Evolutionary conservation across 2,329 filamentous ascomycete species (phyloP).

Genomic region (Eurotiales sp.): DNA sequence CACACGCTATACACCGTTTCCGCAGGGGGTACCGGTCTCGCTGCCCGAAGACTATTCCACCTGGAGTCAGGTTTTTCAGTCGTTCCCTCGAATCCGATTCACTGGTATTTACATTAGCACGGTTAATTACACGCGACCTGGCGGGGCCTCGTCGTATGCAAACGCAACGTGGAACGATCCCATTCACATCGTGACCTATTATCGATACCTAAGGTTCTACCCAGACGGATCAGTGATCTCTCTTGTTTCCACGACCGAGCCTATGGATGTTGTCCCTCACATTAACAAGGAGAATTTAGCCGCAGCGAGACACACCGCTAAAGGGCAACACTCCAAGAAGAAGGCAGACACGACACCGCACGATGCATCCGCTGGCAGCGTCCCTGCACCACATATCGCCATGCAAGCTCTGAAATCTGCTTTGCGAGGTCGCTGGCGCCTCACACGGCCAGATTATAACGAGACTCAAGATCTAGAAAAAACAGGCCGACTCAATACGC

Average conservation of each 20-base stretch:
- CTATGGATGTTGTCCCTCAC: constrained; percentile 80
- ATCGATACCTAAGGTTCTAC: constrained; percentile 93
- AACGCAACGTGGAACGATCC: constrained; percentile 74
- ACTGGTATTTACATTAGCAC: constrained; percentile 96
- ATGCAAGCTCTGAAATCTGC: constrained; percentile 65
- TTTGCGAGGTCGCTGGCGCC: constrained; percentile 61
- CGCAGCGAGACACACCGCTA: constrained; percentile 27
- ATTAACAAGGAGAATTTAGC: constrained; percentile 67
- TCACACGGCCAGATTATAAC: constrained; percentile 49
- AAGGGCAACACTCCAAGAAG: constrained; percentile 37
- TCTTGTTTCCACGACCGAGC: constrained; percentile 75
- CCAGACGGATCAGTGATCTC: constrained; percentile 81
- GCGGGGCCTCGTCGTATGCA: constrained; percentile 63
- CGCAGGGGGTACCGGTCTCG: constrained; percentile 23
- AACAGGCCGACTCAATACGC: constrained; percentile 44
- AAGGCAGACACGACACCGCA: constrained; percentile 38
- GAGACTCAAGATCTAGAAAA: constrained; percentile 21
- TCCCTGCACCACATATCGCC: constrained; percentile 34
- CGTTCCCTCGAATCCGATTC: constrained; percentile 82
- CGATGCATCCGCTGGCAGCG: constrained; percentile 20
- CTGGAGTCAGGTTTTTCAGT: constrained; percentile 70
- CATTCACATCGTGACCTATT: constrained; percentile 95
- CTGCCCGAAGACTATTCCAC: constrained; percentile 41
- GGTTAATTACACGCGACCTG: constrained; percentile 87
- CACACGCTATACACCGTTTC: constrained; percentile 34